Evolutionary conservation across 495 filamentous ascomycete genomes (phyloP), one percentile per base, ranked within the genome.

Genomic region (Penicillium riverlandense): DNA sequence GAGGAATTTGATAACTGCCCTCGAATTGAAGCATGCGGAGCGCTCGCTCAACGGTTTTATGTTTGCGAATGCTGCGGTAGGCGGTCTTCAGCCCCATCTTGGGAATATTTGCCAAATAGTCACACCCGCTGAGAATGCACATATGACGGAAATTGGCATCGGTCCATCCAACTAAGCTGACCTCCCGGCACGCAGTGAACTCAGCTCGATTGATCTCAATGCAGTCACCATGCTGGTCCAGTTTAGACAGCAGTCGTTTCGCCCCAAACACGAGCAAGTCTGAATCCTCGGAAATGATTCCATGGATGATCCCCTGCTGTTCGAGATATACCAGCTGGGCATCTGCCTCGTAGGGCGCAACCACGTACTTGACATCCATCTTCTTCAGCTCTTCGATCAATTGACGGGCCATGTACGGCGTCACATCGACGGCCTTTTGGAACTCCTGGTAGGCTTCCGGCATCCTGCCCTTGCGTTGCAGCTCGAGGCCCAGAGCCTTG

Each of bases 121-220:
- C 94, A 62, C 94, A 99, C n/a, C 94, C 94, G 60, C 89, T 95
- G 14, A 99, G 59, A 41, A 99, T 97, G 40, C 90, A 89, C 94
- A 99, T 99, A 14, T 75, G 82, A 38, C 94, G 76, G 54, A 99
- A 99, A 44, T 96, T 86, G 7, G 69, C 72, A 62, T 96, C 88
- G 3, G 86, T 84, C 91, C 92, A 99, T 11, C 90, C 91, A 10
- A 87, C 83, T 12, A 99, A 65, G 40, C 82, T 94, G 34, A 97
- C 77, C 45, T 96, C 91, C 36, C 84, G 83, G 47, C 89, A 94
- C 34, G 84, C 82, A 30, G 86, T 84, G 52, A 99, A 97, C 49
- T 95, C 84, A 1, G 75, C 79, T 12, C 91, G 82, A 58, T 85
- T 86, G 50, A 99, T 85, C 69, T 96, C 89, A 48, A 96, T 76